phyloP scores from a whole-genome alignment of 768 basidiomycete genomes.

The Mycena rosella region DNA sequence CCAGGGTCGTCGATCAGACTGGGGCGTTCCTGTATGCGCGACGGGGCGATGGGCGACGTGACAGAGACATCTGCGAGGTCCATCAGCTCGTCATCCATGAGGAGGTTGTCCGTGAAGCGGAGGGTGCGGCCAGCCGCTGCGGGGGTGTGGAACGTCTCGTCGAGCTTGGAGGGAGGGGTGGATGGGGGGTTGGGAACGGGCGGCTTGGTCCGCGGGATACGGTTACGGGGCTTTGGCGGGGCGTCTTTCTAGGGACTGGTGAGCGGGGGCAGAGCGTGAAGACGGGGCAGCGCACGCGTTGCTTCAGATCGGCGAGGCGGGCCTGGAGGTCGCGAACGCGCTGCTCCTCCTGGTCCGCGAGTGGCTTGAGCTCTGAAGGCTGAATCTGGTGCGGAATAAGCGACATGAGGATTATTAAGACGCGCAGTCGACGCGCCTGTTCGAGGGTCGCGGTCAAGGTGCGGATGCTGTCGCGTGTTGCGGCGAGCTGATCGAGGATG shows the following conservation, averaged over 20 bases:
- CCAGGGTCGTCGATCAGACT: neutral
- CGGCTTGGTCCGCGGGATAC: slow-evolving; percentile 10
- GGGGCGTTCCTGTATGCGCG: slow-evolving; percentile 15
- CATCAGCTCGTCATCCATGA: slow-evolving; percentile 73
- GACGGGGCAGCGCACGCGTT: slow-evolving; percentile 48
- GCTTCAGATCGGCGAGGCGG: slow-evolving; percentile 53
- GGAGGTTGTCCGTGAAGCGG: slow-evolving; percentile 68
- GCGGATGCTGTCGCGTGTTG: slow-evolving; percentile 55
- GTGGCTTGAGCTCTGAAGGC: slow-evolving; percentile 48
- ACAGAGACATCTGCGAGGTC: slow-evolving; percentile 67
- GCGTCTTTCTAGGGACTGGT: slow-evolving; percentile 28
- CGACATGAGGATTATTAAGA: neutral
- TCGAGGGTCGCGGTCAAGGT: slow-evolving; percentile 47
- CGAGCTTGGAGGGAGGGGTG: slow-evolving; percentile 54
- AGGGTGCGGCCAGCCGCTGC: slow-evolving; percentile 66
- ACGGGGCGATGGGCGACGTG: slow-evolving; percentile 53
- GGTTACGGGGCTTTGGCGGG: slow-evolving; percentile 20
- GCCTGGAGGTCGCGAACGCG: slow-evolving; percentile 54
- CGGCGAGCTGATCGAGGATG: slow-evolving; percentile 55
- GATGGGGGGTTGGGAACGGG: slow-evolving; percentile 9
- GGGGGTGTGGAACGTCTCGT: slow-evolving; percentile 75
- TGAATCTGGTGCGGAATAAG: slow-evolving; percentile 22
- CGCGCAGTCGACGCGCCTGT: slow-evolving; percentile 13
- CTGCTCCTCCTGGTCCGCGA: slow-evolving; percentile 57
- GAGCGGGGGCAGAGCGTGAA: neutral